These are phyloP conservation scores for Lojkania enalia DNA, from an alignment of 2,329 filamentous ascomycete species.

Conservation along the genomic window DNA sequence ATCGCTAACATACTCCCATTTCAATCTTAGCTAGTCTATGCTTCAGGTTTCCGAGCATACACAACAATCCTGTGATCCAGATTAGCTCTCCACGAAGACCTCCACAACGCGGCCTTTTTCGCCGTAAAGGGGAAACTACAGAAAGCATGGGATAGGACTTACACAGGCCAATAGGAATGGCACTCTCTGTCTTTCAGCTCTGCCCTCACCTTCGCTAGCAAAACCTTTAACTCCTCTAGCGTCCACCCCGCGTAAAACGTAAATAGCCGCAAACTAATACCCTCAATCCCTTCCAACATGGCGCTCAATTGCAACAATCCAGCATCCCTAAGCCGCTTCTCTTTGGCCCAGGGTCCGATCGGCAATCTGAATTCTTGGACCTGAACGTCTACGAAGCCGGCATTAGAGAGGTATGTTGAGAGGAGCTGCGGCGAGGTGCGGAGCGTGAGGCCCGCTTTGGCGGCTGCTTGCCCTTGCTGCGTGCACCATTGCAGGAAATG, in stretches of 20 bases:
- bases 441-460: slow-evolving; percentile 25
- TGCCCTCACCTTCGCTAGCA: slow-evolving; percentile 23
- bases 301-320: slow-evolving; percentile 32
- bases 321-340: slow-evolving; percentile 24
- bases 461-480: slow-evolving; percentile 24
- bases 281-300: slow-evolving; percentile 35
- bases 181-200: slow-evolving; percentile 25
- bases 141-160: slow-evolving; percentile 15
- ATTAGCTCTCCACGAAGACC: slow-evolving; percentile 1
- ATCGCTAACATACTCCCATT: no score
- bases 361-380: slow-evolving; percentile 26
- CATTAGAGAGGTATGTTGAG: slow-evolving; percentile 14
- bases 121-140: neutral
- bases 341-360: slow-evolving; percentile 26
- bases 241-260: slow-evolving; percentile 31
- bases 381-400: slow-evolving; percentile 25
- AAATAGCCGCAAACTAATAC: slow-evolving; percentile 26
- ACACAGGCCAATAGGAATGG: slow-evolving; percentile 37
- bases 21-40: no score
- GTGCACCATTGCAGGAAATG: slow-evolving; percentile 25
- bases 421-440: slow-evolving; percentile 18
- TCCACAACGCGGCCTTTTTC: neutral
- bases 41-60: slow-evolving; percentile 11
- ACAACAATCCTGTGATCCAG: slow-evolving; percentile 4
- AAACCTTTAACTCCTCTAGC: slow-evolving; percentile 28